Base-by-base conservation (phyloP, 2,329 filamentous ascomycete species). In the Lachnellula occidentalis region DNA sequence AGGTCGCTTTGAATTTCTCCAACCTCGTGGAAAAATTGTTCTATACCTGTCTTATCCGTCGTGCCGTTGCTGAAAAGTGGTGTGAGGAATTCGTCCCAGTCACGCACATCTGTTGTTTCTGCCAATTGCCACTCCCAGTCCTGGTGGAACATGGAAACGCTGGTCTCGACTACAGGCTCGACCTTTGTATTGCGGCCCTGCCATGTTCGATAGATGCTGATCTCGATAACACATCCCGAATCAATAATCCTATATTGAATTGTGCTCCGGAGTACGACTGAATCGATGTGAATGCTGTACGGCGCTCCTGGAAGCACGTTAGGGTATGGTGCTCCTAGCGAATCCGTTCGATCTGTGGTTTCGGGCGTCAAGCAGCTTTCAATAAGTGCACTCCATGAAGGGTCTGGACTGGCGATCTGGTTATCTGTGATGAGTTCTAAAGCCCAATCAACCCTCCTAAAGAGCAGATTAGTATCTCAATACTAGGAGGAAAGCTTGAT, bases 191-290 rank as follows among this genome's bases (percentile, higher is more conserved):
- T 50, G 4, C 39, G 12, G 6, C 57, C 57, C 6, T 52, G n/a
- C 67, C 66, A 69, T 39, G 49, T 49, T n/a, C 64, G 62, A 51
- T 67, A 66, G 21, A 70, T 60, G 8, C 59, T 49, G 31, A 68
- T 57, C 22, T 70, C 66, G 2, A 69, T 45, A 34, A 66, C 52
- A 51, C 66, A 66, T 9, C 58, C 59, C 24, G 58, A 61, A 1
- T 59, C 41, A 5, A 37, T 49, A 8, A 65, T 45, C 22, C 54
- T 54, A 48, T 64, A 70, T 47, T 62, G 56, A 15, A 62, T 58
- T 12, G 61, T 58, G 34, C 63, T 68, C 43, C 59, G 58, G 5
- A 69, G 45, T 2, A 61, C 53, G 3, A 65, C 53, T 15, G 45
- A 51, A 12, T 58, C 53, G 15, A 69, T 57, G 5, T 42, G 22